Percentiles rank a stretch among this genome's conserved stretches.
phyloP scores from a whole-genome alignment of 148 eudicot species.

The Camellia japonica region DNA sequence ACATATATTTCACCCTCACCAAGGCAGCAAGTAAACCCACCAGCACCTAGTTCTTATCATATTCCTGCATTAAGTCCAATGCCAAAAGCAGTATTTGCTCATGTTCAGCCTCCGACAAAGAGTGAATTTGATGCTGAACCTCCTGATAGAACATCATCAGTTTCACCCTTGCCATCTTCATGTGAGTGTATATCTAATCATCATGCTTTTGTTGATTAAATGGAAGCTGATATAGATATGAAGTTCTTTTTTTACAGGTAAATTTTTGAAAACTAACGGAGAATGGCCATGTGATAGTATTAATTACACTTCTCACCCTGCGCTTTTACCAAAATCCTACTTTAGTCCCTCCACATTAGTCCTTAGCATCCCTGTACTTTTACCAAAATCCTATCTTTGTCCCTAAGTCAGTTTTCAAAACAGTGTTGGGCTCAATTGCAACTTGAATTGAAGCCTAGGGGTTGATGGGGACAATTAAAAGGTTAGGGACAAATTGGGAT shows the following conservation, averaged over 20 bases:
- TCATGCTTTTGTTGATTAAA: not conserved
- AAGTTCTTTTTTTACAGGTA: not conserved
- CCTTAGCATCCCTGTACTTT: too few species aligned
- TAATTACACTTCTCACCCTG: too few species aligned
- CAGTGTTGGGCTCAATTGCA: too few species aligned
- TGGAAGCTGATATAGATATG: not conserved
- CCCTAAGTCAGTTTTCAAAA: too few species aligned
- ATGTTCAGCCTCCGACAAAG: slow-evolving; percentile 48
- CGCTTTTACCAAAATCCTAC: too few species aligned
- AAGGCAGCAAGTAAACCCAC: slow-evolving; percentile 40
- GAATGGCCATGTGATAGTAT: too few species aligned
- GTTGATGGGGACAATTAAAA: too few species aligned
- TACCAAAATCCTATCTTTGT: too few species aligned
- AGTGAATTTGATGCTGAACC: slow-evolving; percentile 49
- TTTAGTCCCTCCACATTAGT: too few species aligned
- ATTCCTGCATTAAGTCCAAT: slow-evolving; percentile 57
- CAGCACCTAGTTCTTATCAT: slow-evolving; percentile 33
- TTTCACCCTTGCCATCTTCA: slow-evolving; percentile 56
- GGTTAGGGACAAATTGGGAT: too few species aligned
- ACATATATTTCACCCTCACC: slow-evolving; percentile 37
- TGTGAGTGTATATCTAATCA: slow-evolving; percentile 51
- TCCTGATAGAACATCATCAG: slow-evolving; percentile 44
- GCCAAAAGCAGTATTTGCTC: slow-evolving; percentile 59
- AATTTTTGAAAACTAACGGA: too few species aligned
- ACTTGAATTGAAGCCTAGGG: too few species aligned